Conservation (phyloP, 805 yeast species). For the Yarrowia hollandica region DNA sequence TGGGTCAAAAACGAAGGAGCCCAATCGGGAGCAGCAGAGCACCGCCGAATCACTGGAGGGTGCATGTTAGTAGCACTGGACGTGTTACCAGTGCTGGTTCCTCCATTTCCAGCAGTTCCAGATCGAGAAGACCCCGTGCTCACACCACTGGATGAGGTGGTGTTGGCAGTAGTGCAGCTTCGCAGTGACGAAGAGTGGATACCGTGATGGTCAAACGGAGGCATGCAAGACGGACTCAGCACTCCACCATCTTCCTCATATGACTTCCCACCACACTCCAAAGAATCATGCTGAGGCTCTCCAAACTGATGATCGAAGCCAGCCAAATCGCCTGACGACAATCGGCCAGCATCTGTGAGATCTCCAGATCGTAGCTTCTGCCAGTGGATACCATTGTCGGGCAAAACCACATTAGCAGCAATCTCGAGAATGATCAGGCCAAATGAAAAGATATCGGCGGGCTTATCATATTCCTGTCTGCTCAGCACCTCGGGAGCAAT, state of each 20-base stretch:
- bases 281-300: neutral
- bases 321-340: conserved; percentile 61
- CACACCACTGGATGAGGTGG: neutral
- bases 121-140: neutral
- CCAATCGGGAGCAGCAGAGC: conserved; percentile 57
- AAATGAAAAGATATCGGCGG: conserved; percentile 93
- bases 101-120: conserved; percentile 18
- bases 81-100: conserved; percentile 16
- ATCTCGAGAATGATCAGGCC: conserved; percentile 92
- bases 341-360: conserved; percentile 87
- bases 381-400: conserved; percentile 97
- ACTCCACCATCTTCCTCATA: conserved; percentile 10
- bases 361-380: conserved; percentile 94
- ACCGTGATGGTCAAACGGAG: conserved; percentile 10
- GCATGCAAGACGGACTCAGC: conserved; percentile 16
- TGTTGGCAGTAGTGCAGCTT: conserved; percentile 17
- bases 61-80: conserved; percentile 37
- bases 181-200: neutral
- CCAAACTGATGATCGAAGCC: conserved; percentile 19
- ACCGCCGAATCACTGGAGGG: conserved; percentile 8
- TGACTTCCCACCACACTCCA: neutral
- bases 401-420: conserved; percentile 91
- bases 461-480: conserved; percentile 76
- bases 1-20: conserved; percentile 83
- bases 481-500: conserved; percentile 95